These are phyloP conservation scores for Jaltomata sinuosa DNA, from an alignment of 257 asterid species.

Conservation along the genomic window DNA sequence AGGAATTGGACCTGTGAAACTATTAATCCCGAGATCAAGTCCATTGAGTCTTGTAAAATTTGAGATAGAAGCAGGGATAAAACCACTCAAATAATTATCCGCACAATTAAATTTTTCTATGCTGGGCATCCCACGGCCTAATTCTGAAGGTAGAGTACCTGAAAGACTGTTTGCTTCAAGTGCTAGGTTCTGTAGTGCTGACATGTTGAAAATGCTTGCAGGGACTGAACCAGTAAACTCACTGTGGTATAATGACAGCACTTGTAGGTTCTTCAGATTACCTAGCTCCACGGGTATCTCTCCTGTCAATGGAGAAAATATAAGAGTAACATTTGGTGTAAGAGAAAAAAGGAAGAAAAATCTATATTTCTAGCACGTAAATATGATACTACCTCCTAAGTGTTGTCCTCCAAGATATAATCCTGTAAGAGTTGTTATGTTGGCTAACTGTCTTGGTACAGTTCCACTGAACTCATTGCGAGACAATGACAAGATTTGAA, in stretches of 20 bases:
- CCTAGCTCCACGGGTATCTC: not conserved
- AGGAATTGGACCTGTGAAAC: constrained; percentile 15
- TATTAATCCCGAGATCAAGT: not conserved
- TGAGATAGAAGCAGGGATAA: constrained; percentile 16
- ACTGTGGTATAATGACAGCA: not conserved
- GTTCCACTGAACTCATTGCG: not conserved
- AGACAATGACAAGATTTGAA: not conserved
- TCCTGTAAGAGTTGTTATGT: not conserved
- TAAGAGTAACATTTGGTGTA: not conserved
- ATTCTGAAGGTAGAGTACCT: not conserved
- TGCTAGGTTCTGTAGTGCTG: not conserved
- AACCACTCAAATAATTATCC: not conserved
- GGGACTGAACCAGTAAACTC: constrained; percentile 1
- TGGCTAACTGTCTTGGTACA: not conserved
- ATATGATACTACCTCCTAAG: not conserved
- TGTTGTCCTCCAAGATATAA: not conserved
- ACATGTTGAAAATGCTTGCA: constrained; percentile 19
- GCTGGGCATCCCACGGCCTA: constrained; percentile 6
- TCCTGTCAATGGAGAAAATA: not conserved
- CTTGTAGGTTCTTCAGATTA: not conserved
- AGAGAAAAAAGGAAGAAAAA: not conserved
- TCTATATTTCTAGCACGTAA: not conserved
- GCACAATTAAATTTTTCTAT: not conserved
- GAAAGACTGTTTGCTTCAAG: not conserved
- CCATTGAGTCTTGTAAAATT: constrained; percentile 7